Percentiles rank a stretch among this genome's conserved stretches.
Conservation (phyloP, 108 stramenopile genomes). For the Chaetoceros muelleri region DNA sequence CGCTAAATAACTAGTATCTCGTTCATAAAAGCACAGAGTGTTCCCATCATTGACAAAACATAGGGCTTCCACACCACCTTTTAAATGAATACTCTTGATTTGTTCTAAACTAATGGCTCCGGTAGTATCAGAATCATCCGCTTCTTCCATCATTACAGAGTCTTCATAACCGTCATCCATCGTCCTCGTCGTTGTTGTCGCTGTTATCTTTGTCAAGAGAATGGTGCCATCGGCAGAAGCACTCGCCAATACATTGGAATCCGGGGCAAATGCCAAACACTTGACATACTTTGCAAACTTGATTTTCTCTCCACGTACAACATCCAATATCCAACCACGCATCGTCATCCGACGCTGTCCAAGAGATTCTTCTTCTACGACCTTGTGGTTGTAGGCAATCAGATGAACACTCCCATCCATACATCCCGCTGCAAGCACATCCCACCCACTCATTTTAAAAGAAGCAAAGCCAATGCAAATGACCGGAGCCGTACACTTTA, state of each 20-base stretch:
- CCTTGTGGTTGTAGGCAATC: conserved; percentile 24
- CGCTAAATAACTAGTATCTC: conserved; percentile 48
- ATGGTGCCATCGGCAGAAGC: conserved; percentile 74
- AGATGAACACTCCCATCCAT: conserved; percentile 67
- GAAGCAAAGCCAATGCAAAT: conserved; percentile 57
- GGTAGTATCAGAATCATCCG: conserved; percentile 3
- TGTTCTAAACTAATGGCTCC: conserved; percentile 13
- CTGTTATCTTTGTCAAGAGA: conserved; percentile 36
- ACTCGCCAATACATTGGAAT: conserved; percentile 49
- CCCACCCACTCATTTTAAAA: conserved; percentile 8
- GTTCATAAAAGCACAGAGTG: conserved; percentile 57
- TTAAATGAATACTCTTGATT: conserved; percentile 51
- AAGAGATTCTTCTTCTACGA: not conserved
- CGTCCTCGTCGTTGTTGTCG: conserved; percentile 10
- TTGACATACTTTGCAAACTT: conserved; percentile 66
- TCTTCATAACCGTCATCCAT: conserved; percentile 19
- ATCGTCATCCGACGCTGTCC: conserved; percentile 9
- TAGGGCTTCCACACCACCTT: conserved; percentile 51
- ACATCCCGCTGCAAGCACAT: conserved; percentile 57
- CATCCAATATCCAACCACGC: not conserved
- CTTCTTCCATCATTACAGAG: conserved; percentile 7
- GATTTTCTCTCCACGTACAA: conserved; percentile 14
- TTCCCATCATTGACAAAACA: conserved; percentile 53
- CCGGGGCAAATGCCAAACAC: conserved; percentile 48
- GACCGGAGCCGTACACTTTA: conserved; percentile 60